Evolutionary conservation across 305 asterid species (phyloP), one percentile per base, ranked within the genome.

Genomic region (Rubia balearica): DNA sequence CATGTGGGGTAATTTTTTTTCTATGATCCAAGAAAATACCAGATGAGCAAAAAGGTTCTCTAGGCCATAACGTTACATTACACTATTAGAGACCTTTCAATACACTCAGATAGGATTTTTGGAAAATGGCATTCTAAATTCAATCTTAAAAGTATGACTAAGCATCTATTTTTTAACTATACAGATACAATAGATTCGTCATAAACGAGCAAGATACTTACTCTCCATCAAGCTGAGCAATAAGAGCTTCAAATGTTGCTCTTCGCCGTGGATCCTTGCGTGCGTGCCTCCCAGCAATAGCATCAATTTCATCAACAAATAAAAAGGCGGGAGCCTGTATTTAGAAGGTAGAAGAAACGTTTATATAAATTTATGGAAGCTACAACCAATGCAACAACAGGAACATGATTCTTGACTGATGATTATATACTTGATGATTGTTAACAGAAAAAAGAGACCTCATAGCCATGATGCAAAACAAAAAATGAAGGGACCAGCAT

Each of bases 201-300:
- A 61, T 45, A 59, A 43, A 61, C 57, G 55, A 65, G 62, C 38
- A 69, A 33, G 72, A 66, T 77, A 85, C 97, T 88, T 76, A 94
- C 99, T 94, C 98, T 81, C 98, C 99, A 77, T 94, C 99, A 85
- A 94, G 91, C 86, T 94, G 98, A 68, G 90, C 79, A 77, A 94
- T 83, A 78, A 94, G 81, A 56, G 99, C 99, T 81, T 94, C 94
- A 80, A 91, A 89, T 63, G 98, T 88, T 75, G 91, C 90, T 73
- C 85, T 84, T 79, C 98, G 86, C 65, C 94, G 88, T 63, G 94
- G 97, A 85, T 94, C 98, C 80, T 84, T 90, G 78, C 85, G 84
- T 66, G 98, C 95, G 80, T 91, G 94, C 83, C 97, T 85, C 82
- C 99, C 99, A 82, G 98, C 98, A 80, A 95, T 90, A 80, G 99